Evolutionary conservation across 345 rosid species (phyloP), one percentile per base, ranked within the genome.

Genomic region (Abelmoschus esculentus): DNA sequence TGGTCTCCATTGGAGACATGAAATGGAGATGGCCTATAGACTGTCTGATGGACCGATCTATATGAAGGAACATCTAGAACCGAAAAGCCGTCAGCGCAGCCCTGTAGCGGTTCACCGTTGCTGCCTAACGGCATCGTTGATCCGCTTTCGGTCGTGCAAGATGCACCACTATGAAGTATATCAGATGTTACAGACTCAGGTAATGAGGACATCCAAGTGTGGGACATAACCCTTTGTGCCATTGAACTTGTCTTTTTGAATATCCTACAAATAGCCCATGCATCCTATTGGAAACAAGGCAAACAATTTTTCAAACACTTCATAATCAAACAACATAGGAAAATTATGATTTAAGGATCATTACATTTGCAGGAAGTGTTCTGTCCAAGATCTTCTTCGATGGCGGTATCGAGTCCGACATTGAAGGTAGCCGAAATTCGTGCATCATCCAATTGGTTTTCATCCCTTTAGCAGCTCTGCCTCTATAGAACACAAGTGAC

Each of bases 361-460:
- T 68, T 85, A 93, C 98, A 67, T 77, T 83, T 28, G 87, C 78
- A 74, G 95, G 93, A 52, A 89, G 73, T 78, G 75, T 82, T 81
- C 79, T 90, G 68, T 85, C 88, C 3, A 83, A 75, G 73, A 82
- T 40, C 78, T 83, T 88, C 0, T 83, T 88, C 0, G 85, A 79
- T 3, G 40, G 6, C 40, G 81, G 86, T 8, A 79, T 74, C n/a
- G 92, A 82, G 54, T 85, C 90, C 2, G 78, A 50, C 3, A 84
- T 66, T 32, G 96, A 83, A 74, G 98, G 98, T 49, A 89, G 85
- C 11, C 95, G 91, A 58, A 91, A 93, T 67, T 93, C 98, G 10
- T 93, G 98, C 98, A 93, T 93, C 98, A 93, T 93, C 98, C 98
- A 93, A 70, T 93, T 96, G 2, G 97, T 93, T 79, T 91, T 93